Conservation (phyloP, 805 yeast genomes). For the Cyberlindnera galapagoensis region DNA sequence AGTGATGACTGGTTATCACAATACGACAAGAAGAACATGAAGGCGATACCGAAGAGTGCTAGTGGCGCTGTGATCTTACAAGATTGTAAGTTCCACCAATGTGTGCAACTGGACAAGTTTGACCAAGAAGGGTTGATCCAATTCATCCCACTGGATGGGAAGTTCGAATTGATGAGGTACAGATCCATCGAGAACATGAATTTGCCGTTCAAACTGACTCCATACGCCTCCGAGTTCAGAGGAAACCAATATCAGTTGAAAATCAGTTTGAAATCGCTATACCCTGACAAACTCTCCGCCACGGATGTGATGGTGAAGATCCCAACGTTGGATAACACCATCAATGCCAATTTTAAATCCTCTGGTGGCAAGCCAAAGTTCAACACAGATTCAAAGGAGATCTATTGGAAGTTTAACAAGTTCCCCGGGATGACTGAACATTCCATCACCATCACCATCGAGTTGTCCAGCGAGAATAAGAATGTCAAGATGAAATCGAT, state of each 20-base stretch:
- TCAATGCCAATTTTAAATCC: conserved; percentile 38
- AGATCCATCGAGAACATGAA: conserved; percentile 51
- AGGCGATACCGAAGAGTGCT: conserved; percentile 33
- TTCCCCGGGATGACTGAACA: conserved; percentile 62
- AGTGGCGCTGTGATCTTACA: conserved; percentile 52
- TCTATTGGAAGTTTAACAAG: conserved; percentile 67
- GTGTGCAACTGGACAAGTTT: conserved; percentile 68
- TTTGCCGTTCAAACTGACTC: conserved; percentile 64
- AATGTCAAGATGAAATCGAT: conserved; percentile 39
- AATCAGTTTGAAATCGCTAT: conserved; percentile 57
- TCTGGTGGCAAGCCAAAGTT: conserved; percentile 66
- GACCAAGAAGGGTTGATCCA: conserved; percentile 58
- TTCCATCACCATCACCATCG: conserved; percentile 50
- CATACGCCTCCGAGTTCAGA: conserved; percentile 44
- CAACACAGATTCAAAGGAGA: conserved; percentile 54
- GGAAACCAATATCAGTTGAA: conserved; percentile 44
- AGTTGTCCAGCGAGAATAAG: conserved; percentile 21
- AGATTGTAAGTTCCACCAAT: conserved; percentile 82
- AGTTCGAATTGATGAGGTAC: conserved; percentile 77
- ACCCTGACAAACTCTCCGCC: conserved; percentile 52
- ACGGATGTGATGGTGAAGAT: conserved; percentile 56
- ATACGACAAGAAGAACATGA: conserved; percentile 25
- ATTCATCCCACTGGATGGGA: conserved; percentile 85
- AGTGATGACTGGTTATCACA: conserved; percentile 21
- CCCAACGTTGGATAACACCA: conserved; percentile 62